A percentile compares a stretch with the other conserved stretches of the same genome.
These are phyloP conservation scores for Spinellus fusiger DNA, from an alignment of 192 early-diverging fungal genomes.

Conservation along the genomic window DNA sequence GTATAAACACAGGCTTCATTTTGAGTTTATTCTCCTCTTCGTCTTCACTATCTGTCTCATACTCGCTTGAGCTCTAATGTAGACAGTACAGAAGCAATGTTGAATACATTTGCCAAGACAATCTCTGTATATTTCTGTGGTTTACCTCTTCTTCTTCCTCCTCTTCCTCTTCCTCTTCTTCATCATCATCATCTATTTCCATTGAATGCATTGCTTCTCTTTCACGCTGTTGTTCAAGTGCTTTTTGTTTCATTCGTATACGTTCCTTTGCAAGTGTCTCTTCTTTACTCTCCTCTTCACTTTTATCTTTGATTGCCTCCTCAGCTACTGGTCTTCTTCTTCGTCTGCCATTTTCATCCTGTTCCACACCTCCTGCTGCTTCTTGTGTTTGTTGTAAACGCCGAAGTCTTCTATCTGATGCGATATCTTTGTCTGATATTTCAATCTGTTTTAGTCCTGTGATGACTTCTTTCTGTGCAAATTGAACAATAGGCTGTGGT, in stretches of 20 bases:
- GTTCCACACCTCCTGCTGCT: constrained; percentile 12
- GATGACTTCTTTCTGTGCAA: constrained; percentile 32
- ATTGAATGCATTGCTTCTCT: constrained; percentile 28
- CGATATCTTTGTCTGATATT: constrained; percentile 37
- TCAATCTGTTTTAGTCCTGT: constrained; percentile 38
- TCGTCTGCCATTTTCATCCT: constrained; percentile 23
- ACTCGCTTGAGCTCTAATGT: constrained; percentile 36
- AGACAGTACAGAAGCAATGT: neutral
- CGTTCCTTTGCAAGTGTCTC: constrained; percentile 27
- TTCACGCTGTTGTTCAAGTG: constrained; percentile 20
- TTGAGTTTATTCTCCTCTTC: constrained; percentile 49
- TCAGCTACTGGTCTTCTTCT: constrained; percentile 27
- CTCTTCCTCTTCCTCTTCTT: constrained; percentile 31
- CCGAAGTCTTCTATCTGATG: constrained; percentile 36
- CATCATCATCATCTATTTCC: constrained; percentile 16
- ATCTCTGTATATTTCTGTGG: neutral
- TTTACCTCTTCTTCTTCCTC: constrained; percentile 16
- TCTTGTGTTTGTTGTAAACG: constrained; percentile 44
- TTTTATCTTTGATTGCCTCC: constrained; percentile 15
- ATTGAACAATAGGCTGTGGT: constrained; percentile 16
- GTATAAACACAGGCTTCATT: constrained; percentile 89
- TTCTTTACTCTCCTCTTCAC: constrained; percentile 50
- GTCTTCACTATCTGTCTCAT: constrained; percentile 67
- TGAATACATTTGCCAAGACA: constrained; percentile 15
- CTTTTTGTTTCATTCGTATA: constrained; percentile 24